Percentiles rank a stretch among this genome's conserved stretches.
These are phyloP conservation scores for Podaxis carcinomalis DNA, from an alignment of 768 basidiomycete genomes.

Conservation along the genomic window DNA sequence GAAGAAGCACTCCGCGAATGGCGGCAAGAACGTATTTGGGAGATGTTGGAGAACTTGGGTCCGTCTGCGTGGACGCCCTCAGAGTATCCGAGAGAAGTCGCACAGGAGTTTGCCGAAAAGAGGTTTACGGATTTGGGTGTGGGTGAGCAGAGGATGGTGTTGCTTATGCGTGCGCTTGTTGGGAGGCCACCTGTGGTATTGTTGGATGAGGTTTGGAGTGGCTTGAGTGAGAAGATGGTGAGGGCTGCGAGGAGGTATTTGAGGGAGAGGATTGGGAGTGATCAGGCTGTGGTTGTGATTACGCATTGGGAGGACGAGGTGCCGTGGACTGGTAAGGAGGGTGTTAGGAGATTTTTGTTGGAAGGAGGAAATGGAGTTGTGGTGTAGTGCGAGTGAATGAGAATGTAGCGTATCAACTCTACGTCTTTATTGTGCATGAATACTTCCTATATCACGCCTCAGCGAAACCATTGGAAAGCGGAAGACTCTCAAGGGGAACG, in stretches of 20 bases:
- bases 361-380: conserved; percentile 24
- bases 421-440: too few species aligned
- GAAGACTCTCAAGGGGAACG: too few species aligned
- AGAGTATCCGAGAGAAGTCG: not conserved
- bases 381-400: too few species aligned
- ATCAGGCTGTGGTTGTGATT: conserved; percentile 81
- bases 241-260: conserved; percentile 60
- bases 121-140: conserved; percentile 63
- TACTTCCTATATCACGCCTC: too few species aligned
- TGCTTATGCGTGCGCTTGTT: conserved; percentile 86
- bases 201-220: conserved; percentile 90
- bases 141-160: conserved; percentile 74
- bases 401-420: too few species aligned
- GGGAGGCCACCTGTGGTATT: conserved; percentile 69
- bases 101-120: conserved; percentile 35
- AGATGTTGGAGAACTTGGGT: conserved; percentile 63
- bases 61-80: conserved; percentile 43
- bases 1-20: conserved; percentile 25
- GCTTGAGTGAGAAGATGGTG: conserved; percentile 84
- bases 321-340: conserved; percentile 66
- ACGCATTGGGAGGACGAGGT: conserved; percentile 93
- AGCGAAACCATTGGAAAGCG: too few species aligned
- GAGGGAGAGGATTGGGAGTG: conserved; percentile 38
- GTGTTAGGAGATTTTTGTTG: conserved; percentile 35
- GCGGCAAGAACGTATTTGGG: conserved; percentile 37